These are phyloP conservation scores for Leccinum griseonigrum DNA, from an alignment of 1,284 basidiomycete species.

Conservation along the genomic window DNA sequence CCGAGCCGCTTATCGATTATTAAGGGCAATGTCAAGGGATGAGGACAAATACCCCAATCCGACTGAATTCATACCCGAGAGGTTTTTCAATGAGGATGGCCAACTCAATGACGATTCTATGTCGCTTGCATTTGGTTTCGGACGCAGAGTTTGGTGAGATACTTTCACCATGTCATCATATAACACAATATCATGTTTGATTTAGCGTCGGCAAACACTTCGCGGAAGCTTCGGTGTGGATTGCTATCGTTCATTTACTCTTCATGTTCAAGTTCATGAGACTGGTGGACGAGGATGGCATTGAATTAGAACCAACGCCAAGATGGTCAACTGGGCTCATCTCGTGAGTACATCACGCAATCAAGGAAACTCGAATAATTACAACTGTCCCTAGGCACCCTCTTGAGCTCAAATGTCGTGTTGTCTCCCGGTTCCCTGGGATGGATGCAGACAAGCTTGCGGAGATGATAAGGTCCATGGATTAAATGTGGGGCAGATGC, in stretches of 20 bases:
- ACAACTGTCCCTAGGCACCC: slow-evolving; percentile 23
- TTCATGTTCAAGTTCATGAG: slow-evolving; percentile 32
- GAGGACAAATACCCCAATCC: slow-evolving; percentile 27
- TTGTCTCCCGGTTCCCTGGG: slow-evolving; percentile 22
- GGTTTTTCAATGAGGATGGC: slow-evolving; percentile 27
- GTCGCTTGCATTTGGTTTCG: slow-evolving; percentile 29
- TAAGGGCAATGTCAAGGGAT: slow-evolving; percentile 33
- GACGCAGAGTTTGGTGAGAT: slow-evolving; percentile 30
- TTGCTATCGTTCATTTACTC: slow-evolving; percentile 32
- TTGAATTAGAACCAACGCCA: slow-evolving; percentile 27
- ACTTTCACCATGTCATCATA: neutral
- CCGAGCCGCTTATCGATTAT: slow-evolving; percentile 7
- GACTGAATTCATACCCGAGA: slow-evolving; percentile 28
- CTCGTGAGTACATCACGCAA: slow-evolving; percentile 23
- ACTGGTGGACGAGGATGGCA: slow-evolving; percentile 25
- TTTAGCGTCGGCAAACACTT: slow-evolving; percentile 29
- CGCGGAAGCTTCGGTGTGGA: slow-evolving; percentile 33
- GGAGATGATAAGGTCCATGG: slow-evolving; percentile 11
- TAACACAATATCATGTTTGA: slow-evolving; percentile 3
- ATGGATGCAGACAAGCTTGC: slow-evolving; percentile 15
- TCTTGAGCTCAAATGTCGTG: slow-evolving; percentile 28
- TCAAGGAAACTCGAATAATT: slow-evolving; percentile 2
- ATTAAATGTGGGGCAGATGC: slow-evolving; percentile 2
- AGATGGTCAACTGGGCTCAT: slow-evolving; percentile 29
- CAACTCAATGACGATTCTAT: slow-evolving; percentile 29